Percentiles rank a stretch among this genome's conserved stretches.
Conservation (phyloP, 176 grass and related monocot genomes). For the Poa annua region DNA sequence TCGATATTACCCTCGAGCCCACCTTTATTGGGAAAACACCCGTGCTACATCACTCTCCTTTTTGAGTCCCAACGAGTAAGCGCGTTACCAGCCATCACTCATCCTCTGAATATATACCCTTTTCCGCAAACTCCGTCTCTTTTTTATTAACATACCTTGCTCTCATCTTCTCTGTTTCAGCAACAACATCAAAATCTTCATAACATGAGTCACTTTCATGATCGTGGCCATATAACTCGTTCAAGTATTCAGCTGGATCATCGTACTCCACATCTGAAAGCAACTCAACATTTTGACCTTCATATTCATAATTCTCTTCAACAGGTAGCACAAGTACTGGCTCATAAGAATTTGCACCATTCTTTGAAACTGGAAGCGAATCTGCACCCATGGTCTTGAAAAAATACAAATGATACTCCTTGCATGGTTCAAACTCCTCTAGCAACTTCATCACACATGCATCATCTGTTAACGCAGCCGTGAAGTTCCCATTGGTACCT, state of each 20-base stretch:
- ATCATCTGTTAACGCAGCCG: neutral
- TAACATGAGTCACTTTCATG: neutral
- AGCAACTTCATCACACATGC: neutral
- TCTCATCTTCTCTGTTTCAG: conserved; percentile 1
- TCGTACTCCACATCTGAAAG: neutral
- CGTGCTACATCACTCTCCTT: no score
- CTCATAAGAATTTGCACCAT: no score
- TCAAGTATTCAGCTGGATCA: neutral
- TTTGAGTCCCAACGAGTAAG: no score
- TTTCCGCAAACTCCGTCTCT: neutral
- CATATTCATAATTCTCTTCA: no score
- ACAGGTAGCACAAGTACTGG: no score
- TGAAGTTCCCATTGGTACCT: neutral
- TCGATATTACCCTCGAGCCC: no score
- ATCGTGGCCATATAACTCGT: neutral
- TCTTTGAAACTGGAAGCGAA: no score
- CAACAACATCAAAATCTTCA: neutral
- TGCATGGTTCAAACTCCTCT: neutral
- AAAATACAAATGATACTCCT: neutral
- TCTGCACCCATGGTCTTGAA: neutral
- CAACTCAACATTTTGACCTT: neutral
- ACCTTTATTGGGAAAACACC: no score
- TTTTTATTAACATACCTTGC: neutral
- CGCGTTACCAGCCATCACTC: no score
- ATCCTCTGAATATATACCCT: neutral